phyloP scores from a whole-genome alignment of 441 rosid genomes.

The Populus hybrid region DNA sequence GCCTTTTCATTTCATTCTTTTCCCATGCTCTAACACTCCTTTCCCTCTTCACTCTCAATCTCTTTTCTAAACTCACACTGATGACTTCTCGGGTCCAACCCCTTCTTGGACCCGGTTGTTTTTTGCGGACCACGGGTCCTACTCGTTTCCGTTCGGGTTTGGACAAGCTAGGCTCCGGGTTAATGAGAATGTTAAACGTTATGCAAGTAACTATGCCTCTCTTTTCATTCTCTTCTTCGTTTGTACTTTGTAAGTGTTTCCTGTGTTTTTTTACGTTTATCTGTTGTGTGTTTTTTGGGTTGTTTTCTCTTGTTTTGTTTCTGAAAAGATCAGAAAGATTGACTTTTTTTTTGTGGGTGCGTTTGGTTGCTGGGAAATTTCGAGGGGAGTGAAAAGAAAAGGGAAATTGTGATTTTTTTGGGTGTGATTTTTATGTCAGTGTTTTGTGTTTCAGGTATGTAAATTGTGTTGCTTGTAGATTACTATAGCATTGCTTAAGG shows the following conservation, averaged over 20 bases:
- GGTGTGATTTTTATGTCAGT: neutral
- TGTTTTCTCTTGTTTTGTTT: neutral
- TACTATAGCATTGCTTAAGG: neutral
- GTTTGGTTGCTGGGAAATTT: neutral
- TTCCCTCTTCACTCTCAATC: constrained; percentile 69
- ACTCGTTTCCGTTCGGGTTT: constrained; percentile 65
- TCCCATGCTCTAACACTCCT: constrained; percentile 40
- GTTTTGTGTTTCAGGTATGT: neutral
- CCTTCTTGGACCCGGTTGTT: constrained; percentile 79
- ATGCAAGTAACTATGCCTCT: constrained; percentile 50
- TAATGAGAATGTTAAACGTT: constrained; percentile 84
- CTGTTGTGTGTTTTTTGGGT: neutral
- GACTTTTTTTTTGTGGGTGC: neutral
- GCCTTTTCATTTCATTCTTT: constrained; percentile 43
- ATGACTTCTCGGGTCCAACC: constrained; percentile 67
- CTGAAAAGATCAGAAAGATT: neutral
- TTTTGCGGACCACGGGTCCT: constrained; percentile 57
- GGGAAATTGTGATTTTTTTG: neutral
- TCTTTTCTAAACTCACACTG: constrained; percentile 72
- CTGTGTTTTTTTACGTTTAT: neutral
- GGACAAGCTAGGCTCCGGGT: constrained; percentile 66
- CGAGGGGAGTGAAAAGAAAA: neutral
- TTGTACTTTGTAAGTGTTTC: constrained; percentile 59
- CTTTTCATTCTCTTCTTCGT: constrained; percentile 75
- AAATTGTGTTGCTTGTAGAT: neutral